These are phyloP conservation scores for Aspergillus bombycis DNA, from an alignment of 2,329 filamentous ascomycete species.

Conservation along the genomic window DNA sequence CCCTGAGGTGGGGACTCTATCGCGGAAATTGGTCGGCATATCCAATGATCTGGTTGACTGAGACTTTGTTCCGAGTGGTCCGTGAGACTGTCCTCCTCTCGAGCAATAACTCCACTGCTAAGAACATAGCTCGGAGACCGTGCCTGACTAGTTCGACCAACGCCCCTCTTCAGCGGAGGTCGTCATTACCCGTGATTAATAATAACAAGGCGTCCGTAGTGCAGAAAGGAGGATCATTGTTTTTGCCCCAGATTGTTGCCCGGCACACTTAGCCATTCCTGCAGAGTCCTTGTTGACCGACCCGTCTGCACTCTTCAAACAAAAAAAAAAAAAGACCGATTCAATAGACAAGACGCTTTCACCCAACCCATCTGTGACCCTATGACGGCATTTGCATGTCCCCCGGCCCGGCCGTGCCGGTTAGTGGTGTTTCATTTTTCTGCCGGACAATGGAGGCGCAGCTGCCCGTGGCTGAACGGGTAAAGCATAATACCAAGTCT, in stretches of 20 bases:
- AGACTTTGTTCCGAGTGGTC: conserved; percentile 7
- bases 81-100: conserved; percentile 7
- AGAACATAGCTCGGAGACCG: conserved; percentile 18
- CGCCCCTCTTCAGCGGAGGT: conserved; percentile 11
- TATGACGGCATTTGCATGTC: background rate
- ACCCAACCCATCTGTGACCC: background rate
- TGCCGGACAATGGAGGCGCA: background rate
- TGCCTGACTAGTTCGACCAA: conserved; percentile 17
- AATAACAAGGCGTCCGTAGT: background rate
- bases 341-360: background rate
- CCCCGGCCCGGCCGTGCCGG: background rate
- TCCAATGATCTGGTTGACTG: background rate
- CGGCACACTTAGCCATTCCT: background rate
- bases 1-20: background rate
- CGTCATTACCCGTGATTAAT: conserved; percentile 14
- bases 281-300: background rate
- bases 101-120: conserved; percentile 17
- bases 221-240: conserved; percentile 1
- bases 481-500: background rate
- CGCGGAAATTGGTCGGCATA: conserved; percentile 3
- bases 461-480: background rate
- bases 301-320: background rate
- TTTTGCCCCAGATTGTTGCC: background rate
- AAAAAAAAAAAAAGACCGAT: background rate
- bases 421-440: background rate